These are phyloP conservation scores for Calocybe cyanea DNA, from an alignment of 768 basidiomycete genomes.

Conservation along the genomic window DNA sequence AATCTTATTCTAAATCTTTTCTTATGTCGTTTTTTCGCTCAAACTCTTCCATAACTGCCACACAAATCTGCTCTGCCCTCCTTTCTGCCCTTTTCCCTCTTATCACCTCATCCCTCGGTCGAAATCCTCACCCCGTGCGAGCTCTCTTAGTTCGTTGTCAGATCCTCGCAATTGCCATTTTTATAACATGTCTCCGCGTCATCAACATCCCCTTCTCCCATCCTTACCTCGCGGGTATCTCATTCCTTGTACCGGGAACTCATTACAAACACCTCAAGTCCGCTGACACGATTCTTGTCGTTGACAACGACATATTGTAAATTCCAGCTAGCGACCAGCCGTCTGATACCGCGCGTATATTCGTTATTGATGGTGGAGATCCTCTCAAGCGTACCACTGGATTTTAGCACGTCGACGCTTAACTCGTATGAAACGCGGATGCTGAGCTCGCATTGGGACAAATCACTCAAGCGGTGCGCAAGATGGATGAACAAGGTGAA, in stretches of 20 bases:
- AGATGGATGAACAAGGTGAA: constrained; percentile 18
- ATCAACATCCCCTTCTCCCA: constrained; percentile 57
- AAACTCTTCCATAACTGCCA: constrained; percentile 23
- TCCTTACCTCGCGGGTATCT: constrained; percentile 48
- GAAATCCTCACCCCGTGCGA: constrained; percentile 43
- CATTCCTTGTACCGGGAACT: constrained; percentile 41
- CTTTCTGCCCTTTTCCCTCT: constrained; percentile 49
- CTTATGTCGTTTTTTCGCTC: too few species aligned
- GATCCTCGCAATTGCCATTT: constrained; percentile 51
- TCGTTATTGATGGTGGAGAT: constrained; percentile 60
- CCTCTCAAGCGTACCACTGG: constrained; percentile 48
- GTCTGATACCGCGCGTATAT: constrained; percentile 40
- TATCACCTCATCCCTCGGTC: constrained; percentile 61
- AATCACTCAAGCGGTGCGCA: constrained; percentile 34
- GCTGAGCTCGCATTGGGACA: constrained; percentile 47
- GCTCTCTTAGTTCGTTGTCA: constrained; percentile 46
- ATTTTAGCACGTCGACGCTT: constrained; percentile 32
- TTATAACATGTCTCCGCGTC: constrained; percentile 44
- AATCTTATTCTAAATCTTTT: too few species aligned
- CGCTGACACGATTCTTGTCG: constrained; percentile 60
- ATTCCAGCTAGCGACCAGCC: constrained; percentile 49
- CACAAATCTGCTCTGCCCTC: constrained; percentile 45
- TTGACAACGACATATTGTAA: constrained; percentile 70
- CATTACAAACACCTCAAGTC: constrained; percentile 44
- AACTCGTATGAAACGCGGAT: constrained; percentile 57